Percentiles rank a stretch among this genome's conserved stretches.
Evolutionary conservation across 495 filamentous ascomycete genomes (phyloP).

Genomic region (Talaromyces nanjingensis): DNA sequence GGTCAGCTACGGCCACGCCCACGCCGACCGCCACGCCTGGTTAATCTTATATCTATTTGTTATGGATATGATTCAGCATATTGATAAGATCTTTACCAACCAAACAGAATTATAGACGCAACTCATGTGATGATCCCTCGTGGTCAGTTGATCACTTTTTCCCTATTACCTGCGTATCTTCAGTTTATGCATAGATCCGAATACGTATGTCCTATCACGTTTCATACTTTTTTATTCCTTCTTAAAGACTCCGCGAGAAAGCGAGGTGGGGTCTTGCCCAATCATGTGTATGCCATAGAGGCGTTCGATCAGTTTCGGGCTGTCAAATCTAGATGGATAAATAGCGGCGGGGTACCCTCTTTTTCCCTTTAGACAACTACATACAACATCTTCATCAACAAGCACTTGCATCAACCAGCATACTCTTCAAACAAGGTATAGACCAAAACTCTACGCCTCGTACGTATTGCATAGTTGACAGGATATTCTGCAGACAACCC

Average conservation of each 20-base stretch:
- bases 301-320: neutral
- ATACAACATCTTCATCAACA: neutral
- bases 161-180: neutral
- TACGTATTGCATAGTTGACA: no score
- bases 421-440: neutral
- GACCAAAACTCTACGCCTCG: no score
- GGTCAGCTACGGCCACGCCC: slow-evolving; percentile 33
- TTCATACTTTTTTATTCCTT: neutral
- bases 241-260: neutral
- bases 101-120: neutral
- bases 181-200: neutral
- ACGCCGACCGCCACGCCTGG: slow-evolving; percentile 37
- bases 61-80: neutral
- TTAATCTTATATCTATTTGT: neutral
- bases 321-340: neutral
- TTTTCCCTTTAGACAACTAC: neutral
- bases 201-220: neutral
- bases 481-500: no score
- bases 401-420: neutral
- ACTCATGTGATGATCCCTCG: neutral
- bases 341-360: neutral
- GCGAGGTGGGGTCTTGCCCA: slow-evolving; percentile 3
- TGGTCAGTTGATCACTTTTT: neutral
- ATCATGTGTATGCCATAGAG: neutral
- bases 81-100: neutral